These are phyloP conservation scores for Cercospora citrullina DNA, from an alignment of 2,329 filamentous ascomycete species.

Conservation along the genomic window DNA sequence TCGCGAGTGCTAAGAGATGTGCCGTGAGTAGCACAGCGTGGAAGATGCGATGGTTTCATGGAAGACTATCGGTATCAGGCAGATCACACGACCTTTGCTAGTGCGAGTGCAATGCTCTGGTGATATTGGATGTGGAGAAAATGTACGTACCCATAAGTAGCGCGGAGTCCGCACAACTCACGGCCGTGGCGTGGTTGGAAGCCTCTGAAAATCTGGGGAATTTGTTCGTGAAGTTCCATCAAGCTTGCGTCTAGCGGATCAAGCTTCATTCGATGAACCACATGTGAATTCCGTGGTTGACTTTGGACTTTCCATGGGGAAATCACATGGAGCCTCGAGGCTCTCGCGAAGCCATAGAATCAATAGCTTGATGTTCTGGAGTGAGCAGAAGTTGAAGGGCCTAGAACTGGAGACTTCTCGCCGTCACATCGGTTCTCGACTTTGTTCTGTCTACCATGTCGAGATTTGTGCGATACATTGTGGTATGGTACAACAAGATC, in stretches of 20 bases:
- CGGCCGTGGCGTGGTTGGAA: too few relatives aligned
- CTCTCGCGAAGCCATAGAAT: not conserved
- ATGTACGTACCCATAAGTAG: not conserved
- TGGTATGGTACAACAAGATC: too few relatives aligned
- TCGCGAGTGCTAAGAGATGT: not conserved
- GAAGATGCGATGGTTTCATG: not conserved
- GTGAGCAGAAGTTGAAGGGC: not conserved
- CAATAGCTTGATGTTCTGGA: not conserved
- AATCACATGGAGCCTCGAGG: not conserved
- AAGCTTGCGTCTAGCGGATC: not conserved
- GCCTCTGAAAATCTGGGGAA: not conserved
- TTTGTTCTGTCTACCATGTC: not conserved
- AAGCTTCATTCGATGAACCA: not conserved
- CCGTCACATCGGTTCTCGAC: not conserved
- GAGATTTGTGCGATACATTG: too few relatives aligned
- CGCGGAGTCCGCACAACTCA: too few relatives aligned
- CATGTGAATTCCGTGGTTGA: not conserved
- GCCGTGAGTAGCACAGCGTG: not conserved
- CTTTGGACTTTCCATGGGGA: too few relatives aligned
- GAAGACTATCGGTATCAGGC: not conserved
- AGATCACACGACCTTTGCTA: not conserved
- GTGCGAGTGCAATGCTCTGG: not conserved
- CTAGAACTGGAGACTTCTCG: not conserved
- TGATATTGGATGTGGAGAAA: not conserved
- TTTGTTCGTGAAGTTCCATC: not conserved